Conservation (phyloP, 2,329 filamentous ascomycete genomes). For the Orbilia blumenaviensis region DNA sequence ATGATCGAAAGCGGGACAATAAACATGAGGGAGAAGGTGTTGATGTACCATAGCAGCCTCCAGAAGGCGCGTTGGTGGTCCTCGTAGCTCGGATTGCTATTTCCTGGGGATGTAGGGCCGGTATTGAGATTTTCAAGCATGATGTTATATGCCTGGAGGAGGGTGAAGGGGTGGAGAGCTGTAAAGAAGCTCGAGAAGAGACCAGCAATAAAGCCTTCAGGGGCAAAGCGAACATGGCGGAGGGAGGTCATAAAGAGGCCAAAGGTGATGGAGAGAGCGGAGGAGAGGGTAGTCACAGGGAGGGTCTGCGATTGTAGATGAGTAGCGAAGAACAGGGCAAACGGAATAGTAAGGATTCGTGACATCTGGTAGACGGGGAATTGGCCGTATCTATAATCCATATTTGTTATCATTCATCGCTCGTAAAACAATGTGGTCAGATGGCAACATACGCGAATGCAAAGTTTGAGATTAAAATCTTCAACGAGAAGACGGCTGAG, state of each 20-base stretch:
- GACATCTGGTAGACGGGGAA: constrained; percentile 67
- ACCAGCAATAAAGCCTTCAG: constrained; percentile 66
- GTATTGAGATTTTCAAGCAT: constrained; percentile 64
- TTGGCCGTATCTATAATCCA: constrained; percentile 63
- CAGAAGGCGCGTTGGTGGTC: constrained; percentile 67
- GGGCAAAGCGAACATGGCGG: constrained; percentile 64
- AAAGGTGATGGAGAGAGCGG: constrained; percentile 65
- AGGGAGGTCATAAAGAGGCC: constrained; percentile 65
- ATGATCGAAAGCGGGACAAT: constrained; percentile 65
- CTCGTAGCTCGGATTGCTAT: constrained; percentile 56
- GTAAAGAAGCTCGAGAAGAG: constrained; percentile 67
- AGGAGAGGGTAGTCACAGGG: constrained; percentile 65
- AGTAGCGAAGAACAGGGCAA: constrained; percentile 65
- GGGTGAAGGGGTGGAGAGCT: constrained; percentile 65
- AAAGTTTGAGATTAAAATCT: constrained; percentile 66
- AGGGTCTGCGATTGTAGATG: constrained; percentile 64
- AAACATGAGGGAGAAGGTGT: constrained; percentile 64
- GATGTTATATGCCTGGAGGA: constrained; percentile 65
- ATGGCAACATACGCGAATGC: constrained; percentile 64
- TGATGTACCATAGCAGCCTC: constrained; percentile 66
- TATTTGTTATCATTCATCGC: background rate
- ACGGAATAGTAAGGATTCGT: constrained; percentile 65
- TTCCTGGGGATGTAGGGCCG: constrained; percentile 58
- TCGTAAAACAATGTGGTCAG: background rate
- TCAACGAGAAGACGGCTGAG: constrained; percentile 65